Conservation (phyloP, 805 yeast genomes). For the Komagataella populi region DNA sequence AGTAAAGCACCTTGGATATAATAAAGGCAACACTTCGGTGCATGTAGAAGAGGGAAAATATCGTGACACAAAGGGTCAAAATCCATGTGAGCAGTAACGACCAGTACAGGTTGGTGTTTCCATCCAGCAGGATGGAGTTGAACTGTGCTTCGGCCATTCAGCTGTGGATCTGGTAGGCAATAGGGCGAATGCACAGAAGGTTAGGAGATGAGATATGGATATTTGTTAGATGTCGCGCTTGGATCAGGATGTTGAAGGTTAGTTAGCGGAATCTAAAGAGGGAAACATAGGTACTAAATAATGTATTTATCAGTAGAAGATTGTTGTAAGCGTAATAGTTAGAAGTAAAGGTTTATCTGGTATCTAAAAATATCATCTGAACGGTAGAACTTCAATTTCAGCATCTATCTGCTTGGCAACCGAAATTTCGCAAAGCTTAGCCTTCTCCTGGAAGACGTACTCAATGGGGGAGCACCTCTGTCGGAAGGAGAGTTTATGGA, state of each 20-base stretch:
- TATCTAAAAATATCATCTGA: background rate
- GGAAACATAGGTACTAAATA: no score
- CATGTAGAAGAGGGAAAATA: conserved; percentile 63
- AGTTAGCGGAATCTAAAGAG: background rate
- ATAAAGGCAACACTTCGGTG: conserved; percentile 55
- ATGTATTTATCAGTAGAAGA: background rate
- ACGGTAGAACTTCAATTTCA: no score
- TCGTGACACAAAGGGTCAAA: conserved; percentile 43
- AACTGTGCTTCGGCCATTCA: background rate
- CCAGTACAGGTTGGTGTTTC: conserved; percentile 27
- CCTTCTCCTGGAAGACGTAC: background rate
- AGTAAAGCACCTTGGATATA: conserved; percentile 34
- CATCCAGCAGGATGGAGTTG: background rate
- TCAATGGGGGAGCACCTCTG: background rate
- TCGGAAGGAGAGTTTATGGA: background rate
- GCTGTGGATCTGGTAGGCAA: background rate
- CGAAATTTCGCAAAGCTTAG: background rate
- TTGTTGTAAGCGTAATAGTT: no score
- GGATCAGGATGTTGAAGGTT: background rate
- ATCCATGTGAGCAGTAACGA: conserved; percentile 81
- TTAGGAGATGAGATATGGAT: background rate
- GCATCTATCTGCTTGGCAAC: background rate
- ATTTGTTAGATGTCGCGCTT: background rate
- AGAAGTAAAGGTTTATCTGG: background rate
- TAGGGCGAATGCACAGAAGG: background rate